A percentile compares a stretch with the other conserved stretches of the same genome.
phyloP scores from a whole-genome alignment of 2,329 filamentous ascomycete genomes.

The Xylariaceae sp. region DNA sequence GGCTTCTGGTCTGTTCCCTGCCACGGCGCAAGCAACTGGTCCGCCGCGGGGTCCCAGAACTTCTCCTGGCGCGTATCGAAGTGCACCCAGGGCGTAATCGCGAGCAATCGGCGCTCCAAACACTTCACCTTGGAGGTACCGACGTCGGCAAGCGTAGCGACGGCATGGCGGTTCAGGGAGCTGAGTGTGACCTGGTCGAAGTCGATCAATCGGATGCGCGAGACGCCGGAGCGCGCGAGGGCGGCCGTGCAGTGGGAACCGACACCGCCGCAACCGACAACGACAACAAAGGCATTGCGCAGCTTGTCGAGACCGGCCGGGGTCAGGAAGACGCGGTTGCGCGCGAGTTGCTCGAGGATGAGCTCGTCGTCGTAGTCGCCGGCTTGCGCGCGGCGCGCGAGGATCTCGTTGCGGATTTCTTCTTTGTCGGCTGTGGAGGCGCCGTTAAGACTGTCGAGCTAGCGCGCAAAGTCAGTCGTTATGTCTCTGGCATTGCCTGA shows the following conservation, averaged over 20 bases:
- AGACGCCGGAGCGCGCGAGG: slow-evolving; percentile 81
- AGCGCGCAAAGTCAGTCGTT: slow-evolving; percentile 22
- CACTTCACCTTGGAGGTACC: slow-evolving; percentile 88
- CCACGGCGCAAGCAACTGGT: slow-evolving; percentile 63
- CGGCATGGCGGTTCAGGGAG: slow-evolving; percentile 90
- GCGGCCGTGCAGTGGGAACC: slow-evolving; percentile 87
- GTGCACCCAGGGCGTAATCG: slow-evolving; percentile 84
- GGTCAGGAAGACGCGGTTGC: slow-evolving; percentile 86
- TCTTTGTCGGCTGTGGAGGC: slow-evolving; percentile 47
- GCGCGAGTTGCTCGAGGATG: slow-evolving; percentile 87
- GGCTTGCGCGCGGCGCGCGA: slow-evolving; percentile 55
- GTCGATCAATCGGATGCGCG: slow-evolving; percentile 82
- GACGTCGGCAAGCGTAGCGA: slow-evolving; percentile 90
- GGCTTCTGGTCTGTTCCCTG: slow-evolving; percentile 56
- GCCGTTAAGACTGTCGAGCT: slow-evolving; percentile 59
- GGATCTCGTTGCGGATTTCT: slow-evolving; percentile 53
- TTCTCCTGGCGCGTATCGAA: slow-evolving; percentile 85
- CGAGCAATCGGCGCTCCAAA: slow-evolving; percentile 71
- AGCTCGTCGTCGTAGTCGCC: slow-evolving; percentile 70
- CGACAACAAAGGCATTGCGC: slow-evolving; percentile 74
- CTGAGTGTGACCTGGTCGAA: slow-evolving; percentile 97
- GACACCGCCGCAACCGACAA: slow-evolving; percentile 91
- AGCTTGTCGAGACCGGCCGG: slow-evolving; percentile 75
- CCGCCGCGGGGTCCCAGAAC: slow-evolving; percentile 64
- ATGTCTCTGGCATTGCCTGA: neutral